A percentile compares a stretch with the other conserved stretches of the same genome.
These are phyloP conservation scores for Plasmodium relictum DNA, from an alignment of 169 alveolate species.

Conservation along the genomic window DNA sequence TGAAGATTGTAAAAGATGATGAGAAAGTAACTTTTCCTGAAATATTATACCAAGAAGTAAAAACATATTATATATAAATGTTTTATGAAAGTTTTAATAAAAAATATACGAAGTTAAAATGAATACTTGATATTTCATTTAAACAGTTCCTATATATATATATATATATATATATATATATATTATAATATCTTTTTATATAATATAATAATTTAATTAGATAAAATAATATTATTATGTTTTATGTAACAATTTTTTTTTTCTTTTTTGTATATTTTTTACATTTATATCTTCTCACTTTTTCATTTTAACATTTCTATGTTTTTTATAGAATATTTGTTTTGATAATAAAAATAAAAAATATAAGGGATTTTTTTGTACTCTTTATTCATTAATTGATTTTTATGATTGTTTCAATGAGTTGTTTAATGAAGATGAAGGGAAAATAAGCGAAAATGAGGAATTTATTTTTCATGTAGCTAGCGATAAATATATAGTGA, in stretches of 20 bases:
- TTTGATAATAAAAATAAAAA: constrained; percentile 32
- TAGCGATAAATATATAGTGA: constrained; percentile 48
- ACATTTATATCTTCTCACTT: neutral
- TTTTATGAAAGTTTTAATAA: neutral
- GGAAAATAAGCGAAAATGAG: constrained; percentile 66
- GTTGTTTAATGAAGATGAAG: constrained; percentile 57
- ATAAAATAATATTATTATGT: no score
- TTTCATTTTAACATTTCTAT: neutral
- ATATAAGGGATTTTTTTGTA: constrained; percentile 50
- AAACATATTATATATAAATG: neutral
- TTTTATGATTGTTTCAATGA: constrained; percentile 43
- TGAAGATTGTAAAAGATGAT: constrained; percentile 23
- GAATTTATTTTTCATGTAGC: constrained; percentile 67
- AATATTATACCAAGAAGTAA: constrained; percentile 41
- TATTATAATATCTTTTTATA: neutral
- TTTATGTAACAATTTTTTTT: no score
- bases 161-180: neutral
- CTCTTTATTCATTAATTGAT: constrained; percentile 63
- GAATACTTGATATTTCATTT: no score
- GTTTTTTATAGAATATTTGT: constrained; percentile 36
- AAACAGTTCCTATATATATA: constrained; percentile 2
- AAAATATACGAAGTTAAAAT: no score
- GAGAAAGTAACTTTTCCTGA: constrained; percentile 38
- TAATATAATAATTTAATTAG: no score
- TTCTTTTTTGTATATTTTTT: neutral